Percentiles rank a stretch among this genome's conserved stretches.
These are phyloP conservation scores for Venturia effusa DNA, from an alignment of 2,329 filamentous ascomycete genomes.

Conservation along the genomic window DNA sequence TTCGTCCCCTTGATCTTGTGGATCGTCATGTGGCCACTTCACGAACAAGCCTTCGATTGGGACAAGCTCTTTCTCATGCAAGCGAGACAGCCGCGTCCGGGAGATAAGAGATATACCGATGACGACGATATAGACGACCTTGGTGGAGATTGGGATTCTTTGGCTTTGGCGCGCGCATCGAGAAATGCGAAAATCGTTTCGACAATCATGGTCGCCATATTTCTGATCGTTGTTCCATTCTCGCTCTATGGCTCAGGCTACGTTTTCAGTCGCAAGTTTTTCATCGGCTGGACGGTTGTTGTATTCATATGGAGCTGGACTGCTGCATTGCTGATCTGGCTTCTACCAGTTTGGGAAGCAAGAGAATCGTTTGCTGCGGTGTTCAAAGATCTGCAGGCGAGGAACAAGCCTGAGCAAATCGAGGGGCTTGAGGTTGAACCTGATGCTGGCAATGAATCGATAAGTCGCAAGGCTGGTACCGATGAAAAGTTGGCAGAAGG, in stretches of 20 bases:
- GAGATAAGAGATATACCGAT: slow-evolving; percentile 2
- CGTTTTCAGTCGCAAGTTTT: slow-evolving; percentile 6
- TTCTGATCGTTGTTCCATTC: slow-evolving; percentile 6
- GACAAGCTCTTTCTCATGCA: slow-evolving; percentile 10
- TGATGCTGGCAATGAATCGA: not conserved
- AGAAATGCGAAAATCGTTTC: not conserved
- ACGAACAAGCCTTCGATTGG: slow-evolving; percentile 6
- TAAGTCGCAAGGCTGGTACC: not conserved
- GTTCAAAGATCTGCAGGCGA: not conserved
- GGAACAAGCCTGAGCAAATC: not conserved
- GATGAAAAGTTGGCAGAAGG: not conserved
- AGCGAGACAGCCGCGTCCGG: slow-evolving; percentile 6
- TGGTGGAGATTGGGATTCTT: not conserved
- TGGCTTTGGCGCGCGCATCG: not conserved
- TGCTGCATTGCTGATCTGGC: slow-evolving; percentile 11
- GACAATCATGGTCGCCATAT: not conserved
- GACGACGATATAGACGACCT: not conserved
- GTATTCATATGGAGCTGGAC: slow-evolving; percentile 9
- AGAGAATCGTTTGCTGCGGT: not conserved
- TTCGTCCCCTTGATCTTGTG: slow-evolving; percentile 7
- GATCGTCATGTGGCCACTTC: slow-evolving; percentile 7
- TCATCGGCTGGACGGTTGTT: slow-evolving; percentile 10
- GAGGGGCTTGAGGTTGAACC: not conserved
- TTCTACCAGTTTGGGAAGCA: slow-evolving; percentile 9
- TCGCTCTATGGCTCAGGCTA: slow-evolving; percentile 7